Percentiles rank a stretch among this genome's conserved stretches.
These are phyloP conservation scores for Hsuehochloa calcarea DNA, from an alignment of 176 grass and related monocot genomes.

Conservation along the genomic window DNA sequence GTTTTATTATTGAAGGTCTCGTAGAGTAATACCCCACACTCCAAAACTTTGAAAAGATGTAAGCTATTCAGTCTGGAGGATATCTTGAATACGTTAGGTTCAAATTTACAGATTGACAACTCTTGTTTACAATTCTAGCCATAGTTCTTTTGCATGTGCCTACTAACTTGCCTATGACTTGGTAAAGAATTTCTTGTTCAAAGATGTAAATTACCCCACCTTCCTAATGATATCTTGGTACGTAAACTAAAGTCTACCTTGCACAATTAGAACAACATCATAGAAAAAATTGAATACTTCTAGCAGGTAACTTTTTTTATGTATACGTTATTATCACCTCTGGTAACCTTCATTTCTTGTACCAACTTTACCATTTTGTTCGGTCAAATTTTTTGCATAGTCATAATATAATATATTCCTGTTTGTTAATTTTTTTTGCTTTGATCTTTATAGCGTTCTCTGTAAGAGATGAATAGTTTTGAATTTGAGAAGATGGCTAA, in stretches of 20 bases:
- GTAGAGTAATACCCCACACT: conserved; percentile 46
- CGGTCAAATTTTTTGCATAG: background rate
- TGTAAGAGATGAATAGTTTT: background rate
- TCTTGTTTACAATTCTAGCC: conserved; percentile 31
- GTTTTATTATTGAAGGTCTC: conserved; percentile 66
- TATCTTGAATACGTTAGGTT: conserved; percentile 54
- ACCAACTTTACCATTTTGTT: background rate
- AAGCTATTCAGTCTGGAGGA: conserved; percentile 46
- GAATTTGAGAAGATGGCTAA: background rate
- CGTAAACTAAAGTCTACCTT: conserved; percentile 16
- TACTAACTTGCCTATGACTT: conserved; percentile 8
- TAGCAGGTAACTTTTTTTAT: background rate
- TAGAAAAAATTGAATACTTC: background rate
- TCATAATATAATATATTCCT: background rate
- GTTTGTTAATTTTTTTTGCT: conserved; percentile 2
- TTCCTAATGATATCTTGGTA: background rate
- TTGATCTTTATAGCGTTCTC: background rate
- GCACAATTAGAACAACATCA: background rate
- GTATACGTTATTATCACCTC: background rate
- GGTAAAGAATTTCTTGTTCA: conserved; percentile 10
- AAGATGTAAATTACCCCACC: background rate
- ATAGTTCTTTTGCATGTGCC: conserved; percentile 20
- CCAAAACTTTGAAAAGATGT: conserved; percentile 45
- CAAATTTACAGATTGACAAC: background rate
- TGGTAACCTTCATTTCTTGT: conserved; percentile 3